Conservation (phyloP, 2,329 filamentous ascomycete species). For the Phoma sp. region DNA sequence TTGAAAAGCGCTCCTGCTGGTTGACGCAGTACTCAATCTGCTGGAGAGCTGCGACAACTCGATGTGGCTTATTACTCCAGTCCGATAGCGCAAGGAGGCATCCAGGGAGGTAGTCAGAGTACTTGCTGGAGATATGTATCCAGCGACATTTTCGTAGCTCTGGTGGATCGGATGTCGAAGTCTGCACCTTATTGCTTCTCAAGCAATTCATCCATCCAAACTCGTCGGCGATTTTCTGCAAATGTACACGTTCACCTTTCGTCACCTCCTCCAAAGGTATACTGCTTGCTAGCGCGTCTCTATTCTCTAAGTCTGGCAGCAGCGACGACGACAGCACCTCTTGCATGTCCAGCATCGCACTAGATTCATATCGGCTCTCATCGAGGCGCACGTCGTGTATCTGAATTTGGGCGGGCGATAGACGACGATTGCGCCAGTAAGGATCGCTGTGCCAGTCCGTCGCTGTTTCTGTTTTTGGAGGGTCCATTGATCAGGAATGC, state of each 20-base stretch:
- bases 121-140: constrained; percentile 53
- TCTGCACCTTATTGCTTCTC: constrained; percentile 42
- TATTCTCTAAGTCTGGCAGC: constrained; percentile 37
- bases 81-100: constrained; percentile 42
- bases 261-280: constrained; percentile 30
- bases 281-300: constrained; percentile 28
- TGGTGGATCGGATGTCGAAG: constrained; percentile 32
- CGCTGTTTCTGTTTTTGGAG: constrained; percentile 25
- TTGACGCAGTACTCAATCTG: constrained; percentile 48
- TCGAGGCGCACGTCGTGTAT: constrained; percentile 50
- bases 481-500: constrained; percentile 14
- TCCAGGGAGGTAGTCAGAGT: constrained; percentile 47
- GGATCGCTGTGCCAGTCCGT: constrained; percentile 46
- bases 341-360: constrained; percentile 48
- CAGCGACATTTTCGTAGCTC: constrained; percentile 46
- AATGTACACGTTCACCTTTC: constrained; percentile 44
- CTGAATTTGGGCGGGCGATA: constrained; percentile 49
- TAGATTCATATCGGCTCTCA: constrained; percentile 35
- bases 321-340: constrained; percentile 45
- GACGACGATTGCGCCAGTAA: constrained; percentile 47
- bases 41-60: constrained; percentile 29
- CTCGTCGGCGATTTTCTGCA: constrained; percentile 44
- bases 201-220: constrained; percentile 53
- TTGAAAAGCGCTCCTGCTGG: constrained; percentile 51
- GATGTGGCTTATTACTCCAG: constrained; percentile 31